Base-by-base conservation (phyloP, 805 yeast genomes). In the Wickerhamiella siamensis region DNA sequence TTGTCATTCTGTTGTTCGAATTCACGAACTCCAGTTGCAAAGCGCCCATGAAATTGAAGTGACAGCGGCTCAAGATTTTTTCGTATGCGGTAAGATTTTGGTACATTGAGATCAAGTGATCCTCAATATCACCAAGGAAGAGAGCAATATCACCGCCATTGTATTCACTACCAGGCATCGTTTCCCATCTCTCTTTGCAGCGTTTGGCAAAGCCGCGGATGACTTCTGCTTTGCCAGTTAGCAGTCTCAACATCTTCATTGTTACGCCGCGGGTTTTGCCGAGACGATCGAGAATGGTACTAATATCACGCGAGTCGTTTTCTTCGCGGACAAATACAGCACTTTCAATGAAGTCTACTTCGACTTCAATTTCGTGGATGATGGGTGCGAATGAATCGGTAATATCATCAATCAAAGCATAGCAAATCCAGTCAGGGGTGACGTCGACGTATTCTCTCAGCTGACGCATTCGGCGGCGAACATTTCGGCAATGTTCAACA, bases 191-290 rank as follows among this genome's bases (percentile, higher is more conserved):
- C 62, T 86, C 96, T 54, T 80, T 87, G 61, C 95, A 86, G 53
- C 97, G 71, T 59, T 88, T 88, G 31, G 95, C 91, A 66, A 88
- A 84, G 93, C 86, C 87, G 52, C 82, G 81, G 54, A 88, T 83
- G 42, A 88, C 97, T 59, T 88, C 97, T 0, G 96, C 96, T 58
- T 88, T 88, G 48, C 95, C 95, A 33, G 88, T 77, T 39, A 88
- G 67, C 48, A 88, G 65, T 54, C 97, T 72, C 82, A 87, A 77
- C 55, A 88, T 62, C 1, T 94, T 79, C 96, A 88, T 88, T 27
- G 87, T 93, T 56, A 80, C 82, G 49, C 88, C 72, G 60, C 97
- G 74, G 9, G 94, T 75, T 57, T 83, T 87, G 45, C 95, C 95
- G 51, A 88, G 84, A 49, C 79, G 71, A 50, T 75, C 71, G 51